These are phyloP conservation scores for Tephrocybe sp. DNA, from an alignment of 768 basidiomycete species.

Conservation along the genomic window DNA sequence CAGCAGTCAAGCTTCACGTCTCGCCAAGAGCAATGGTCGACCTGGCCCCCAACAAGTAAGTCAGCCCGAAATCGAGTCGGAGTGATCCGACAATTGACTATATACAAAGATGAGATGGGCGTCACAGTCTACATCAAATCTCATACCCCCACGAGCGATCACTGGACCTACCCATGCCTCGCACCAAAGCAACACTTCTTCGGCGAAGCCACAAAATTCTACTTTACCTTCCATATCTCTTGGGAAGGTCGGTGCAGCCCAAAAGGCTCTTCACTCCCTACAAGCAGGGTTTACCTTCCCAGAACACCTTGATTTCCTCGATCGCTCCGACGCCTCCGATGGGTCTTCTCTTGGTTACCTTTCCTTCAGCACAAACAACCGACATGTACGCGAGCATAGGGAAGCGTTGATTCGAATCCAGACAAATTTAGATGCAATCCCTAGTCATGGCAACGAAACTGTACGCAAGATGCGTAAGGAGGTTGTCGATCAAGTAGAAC, in stretches of 20 bases:
- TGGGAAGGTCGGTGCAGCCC: not conserved
- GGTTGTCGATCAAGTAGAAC: conserved; percentile 1
- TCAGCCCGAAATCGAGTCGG: not conserved
- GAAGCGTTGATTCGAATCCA: conserved; percentile 5
- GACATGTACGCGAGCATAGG: conserved; percentile 5
- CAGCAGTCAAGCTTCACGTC: conserved; percentile 8
- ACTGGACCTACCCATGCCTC: not conserved
- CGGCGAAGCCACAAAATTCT: too few relatives aligned
- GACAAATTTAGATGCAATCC: conserved; percentile 2
- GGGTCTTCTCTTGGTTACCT: conserved; percentile 7
- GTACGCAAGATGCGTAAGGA: conserved; percentile 2
- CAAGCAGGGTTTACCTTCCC: conserved; percentile 2
- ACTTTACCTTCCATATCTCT: not conserved
- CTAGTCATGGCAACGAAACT: not conserved
- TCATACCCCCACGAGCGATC: not conserved
- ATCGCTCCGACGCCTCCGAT: not conserved
- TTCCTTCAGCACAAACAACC: not conserved
- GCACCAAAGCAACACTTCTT: too few relatives aligned
- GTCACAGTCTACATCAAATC: not conserved
- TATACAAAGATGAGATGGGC: not conserved
- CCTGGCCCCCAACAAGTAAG: not conserved
- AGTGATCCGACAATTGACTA: not conserved
- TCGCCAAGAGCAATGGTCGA: not conserved
- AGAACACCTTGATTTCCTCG: conserved; percentile 2
- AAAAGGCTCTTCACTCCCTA: not conserved